Evolutionary conservation across 441 rosid genomes (phyloP), one percentile per base, ranked within the genome.

Genomic region (Syzygium malaccense): DNA sequence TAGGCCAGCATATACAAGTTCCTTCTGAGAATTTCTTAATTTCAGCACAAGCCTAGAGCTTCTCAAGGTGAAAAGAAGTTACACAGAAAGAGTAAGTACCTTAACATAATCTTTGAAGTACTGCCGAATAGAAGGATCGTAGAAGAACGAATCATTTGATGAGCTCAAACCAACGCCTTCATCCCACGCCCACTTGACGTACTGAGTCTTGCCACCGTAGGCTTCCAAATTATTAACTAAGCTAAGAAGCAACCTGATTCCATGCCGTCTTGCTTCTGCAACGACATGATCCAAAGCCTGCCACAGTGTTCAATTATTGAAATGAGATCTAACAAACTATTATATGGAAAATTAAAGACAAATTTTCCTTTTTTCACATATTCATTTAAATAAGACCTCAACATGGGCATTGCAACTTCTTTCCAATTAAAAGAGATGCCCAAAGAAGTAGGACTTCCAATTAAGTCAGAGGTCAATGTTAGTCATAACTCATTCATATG

Each of bases 111-210:
- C 92, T 96, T 95, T 98, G 94, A 95, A 98, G 93, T 95, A 97
- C 90, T 88, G 95, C 88, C 95, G 96, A 93, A 95, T 95, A 88
- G 98, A 94, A 85, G 99, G 99, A 92, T 97, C 99, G 55, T 92
- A 98, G 93, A 94, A 97, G 97, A 98, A 98, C 28, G 99, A 97
- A 92, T 98, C 99, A 87, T 98, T 97, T 19, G 97, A 96, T 3
- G 99, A 95, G 92, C 98, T 97, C 93, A 97, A 92, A 85, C 96
- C 99, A 90, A 95, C 60, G 54, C 99, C 99, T 93, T 97, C 99
- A 88, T 96, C 93, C 98, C 97, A 95, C 20, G 98, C 99, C 99
- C 99, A 98, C 41, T 95, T 93, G 86, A 98, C 99, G 53, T 98
- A 97, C 90, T 96, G 99, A 53, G 97, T 94, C 91, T 98, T 98